Percentiles rank a stretch among this genome's conserved stretches.
These are phyloP conservation scores for Lactifluus rugatus DNA, from an alignment of 768 basidiomycete species.

Conservation along the genomic window DNA sequence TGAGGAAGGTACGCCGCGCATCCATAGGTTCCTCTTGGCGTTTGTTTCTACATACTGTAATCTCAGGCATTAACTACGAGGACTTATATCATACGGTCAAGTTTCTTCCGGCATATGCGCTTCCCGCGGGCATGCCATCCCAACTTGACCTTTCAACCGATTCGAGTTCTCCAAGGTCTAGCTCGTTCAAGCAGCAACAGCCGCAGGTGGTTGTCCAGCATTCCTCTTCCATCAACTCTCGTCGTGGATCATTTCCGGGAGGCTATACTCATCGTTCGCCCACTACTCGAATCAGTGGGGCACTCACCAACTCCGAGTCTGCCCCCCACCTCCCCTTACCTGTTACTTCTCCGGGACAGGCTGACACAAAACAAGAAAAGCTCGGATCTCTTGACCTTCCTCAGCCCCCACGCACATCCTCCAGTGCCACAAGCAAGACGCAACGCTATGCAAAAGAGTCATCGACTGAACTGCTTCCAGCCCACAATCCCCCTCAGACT, in stretches of 20 bases:
- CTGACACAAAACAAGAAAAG: neutral
- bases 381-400: constrained; percentile 5
- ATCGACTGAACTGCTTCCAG: constrained; percentile 38
- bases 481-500: constrained; percentile 48
- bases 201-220: neutral
- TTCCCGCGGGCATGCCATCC: constrained; percentile 43
- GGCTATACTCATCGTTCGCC: neutral
- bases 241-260: neutral
- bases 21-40: no score
- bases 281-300: neutral
- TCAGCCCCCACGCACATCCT: constrained; percentile 7
- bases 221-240: neutral
- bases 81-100: constrained; percentile 64
- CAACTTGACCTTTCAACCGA: constrained; percentile 23
- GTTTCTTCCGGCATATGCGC: constrained; percentile 56
- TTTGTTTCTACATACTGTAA: neutral
- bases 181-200: neutral
- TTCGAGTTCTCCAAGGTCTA: neutral
- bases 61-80: constrained; percentile 25
- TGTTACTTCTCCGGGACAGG: constrained; percentile 5
- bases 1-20: constrained; percentile 18
- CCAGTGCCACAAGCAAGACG: neutral
- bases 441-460: constrained; percentile 17
- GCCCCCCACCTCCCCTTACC: constrained; percentile 14
- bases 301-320: neutral